These are phyloP conservation scores for Aegilops tauschii DNA, from an alignment of 176 grass and related monocot genomes.

Conservation along the genomic window DNA sequence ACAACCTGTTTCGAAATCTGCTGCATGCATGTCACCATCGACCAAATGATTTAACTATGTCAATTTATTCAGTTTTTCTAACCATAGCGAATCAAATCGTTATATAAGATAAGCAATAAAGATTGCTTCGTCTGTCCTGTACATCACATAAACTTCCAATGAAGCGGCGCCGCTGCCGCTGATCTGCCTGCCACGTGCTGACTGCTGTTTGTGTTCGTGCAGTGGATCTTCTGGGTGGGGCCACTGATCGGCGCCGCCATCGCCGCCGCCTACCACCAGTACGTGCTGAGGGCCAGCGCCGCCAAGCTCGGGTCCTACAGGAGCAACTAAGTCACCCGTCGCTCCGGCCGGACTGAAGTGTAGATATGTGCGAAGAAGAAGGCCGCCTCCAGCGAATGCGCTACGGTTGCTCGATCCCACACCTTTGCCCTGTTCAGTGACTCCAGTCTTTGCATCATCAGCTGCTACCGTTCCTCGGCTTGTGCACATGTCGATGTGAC, in stretches of 20 bases:
- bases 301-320: constrained; percentile 61
- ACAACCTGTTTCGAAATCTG: not conserved
- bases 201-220: constrained; percentile 5
- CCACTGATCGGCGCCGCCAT: constrained; percentile 66
- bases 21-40: constrained; percentile 8
- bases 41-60: constrained; percentile 14
- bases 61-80: not conserved
- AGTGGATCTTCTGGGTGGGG: constrained; percentile 97
- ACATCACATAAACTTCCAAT: not conserved
- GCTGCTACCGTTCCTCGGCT: not conserved
- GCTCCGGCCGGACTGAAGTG: constrained; percentile 14
- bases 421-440: not conserved
- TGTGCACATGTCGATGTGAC: constrained; percentile 3
- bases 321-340: constrained; percentile 36
- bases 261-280: constrained; percentile 74
- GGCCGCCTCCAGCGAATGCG: not conserved
- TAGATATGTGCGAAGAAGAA: constrained; percentile 31
- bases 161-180: not conserved
- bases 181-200: not conserved
- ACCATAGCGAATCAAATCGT: not conserved
- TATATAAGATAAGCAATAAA: constrained; percentile 16
- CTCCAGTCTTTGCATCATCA: not conserved
- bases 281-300: constrained; percentile 60
- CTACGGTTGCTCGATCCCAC: not conserved
- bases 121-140: not conserved